Evolutionary conservation across 768 basidiomycete genomes (phyloP).

Genomic region (Leccinellum luteum): DNA sequence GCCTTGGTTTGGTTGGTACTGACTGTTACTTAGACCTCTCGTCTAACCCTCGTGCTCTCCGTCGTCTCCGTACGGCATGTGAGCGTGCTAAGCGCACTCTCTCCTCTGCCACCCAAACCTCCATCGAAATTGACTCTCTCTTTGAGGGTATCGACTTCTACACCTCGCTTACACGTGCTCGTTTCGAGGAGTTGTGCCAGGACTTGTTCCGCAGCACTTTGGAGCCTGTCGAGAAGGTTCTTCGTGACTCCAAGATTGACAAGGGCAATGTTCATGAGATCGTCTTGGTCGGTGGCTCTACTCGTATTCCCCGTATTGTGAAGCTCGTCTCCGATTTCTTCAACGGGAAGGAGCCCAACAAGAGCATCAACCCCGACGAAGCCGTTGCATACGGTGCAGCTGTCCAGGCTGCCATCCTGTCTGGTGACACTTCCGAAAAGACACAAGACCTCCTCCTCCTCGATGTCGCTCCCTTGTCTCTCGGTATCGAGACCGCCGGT

Average conservation of each 20-base stretch:
- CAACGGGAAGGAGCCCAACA: constrained; percentile 98
- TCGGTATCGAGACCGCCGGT: constrained; percentile 97
- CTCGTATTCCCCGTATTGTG: constrained; percentile 96
- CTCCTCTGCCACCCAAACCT: constrained; percentile 93
- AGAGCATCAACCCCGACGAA: constrained; percentile 99
- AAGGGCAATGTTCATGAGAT: constrained; percentile 95
- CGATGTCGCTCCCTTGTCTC: constrained; percentile 87
- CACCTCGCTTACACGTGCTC: constrained; percentile 95
- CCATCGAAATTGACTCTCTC: constrained; percentile 97
- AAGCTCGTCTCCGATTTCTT: constrained; percentile 99
- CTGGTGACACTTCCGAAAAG: constrained; percentile 97
- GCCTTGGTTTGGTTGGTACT: neutral
- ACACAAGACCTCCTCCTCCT: constrained; percentile 95
- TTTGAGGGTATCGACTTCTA: constrained; percentile 99
- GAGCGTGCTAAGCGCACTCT: constrained; percentile 99
- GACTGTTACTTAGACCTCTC: constrained; percentile 63
- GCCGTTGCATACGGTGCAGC: constrained; percentile 99
- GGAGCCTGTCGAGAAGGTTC: constrained; percentile 96
- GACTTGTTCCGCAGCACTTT: constrained; percentile 93
- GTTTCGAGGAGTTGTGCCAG: constrained; percentile 95
- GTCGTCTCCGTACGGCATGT: constrained; percentile 96
- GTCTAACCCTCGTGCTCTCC: constrained; percentile 89
- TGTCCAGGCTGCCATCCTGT: constrained; percentile 96
- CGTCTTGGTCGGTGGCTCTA: constrained; percentile 96
- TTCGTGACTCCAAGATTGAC: constrained; percentile 98